phyloP scores from a whole-genome alignment of 306 rosid species.

The Echinosophora koreensis region DNA sequence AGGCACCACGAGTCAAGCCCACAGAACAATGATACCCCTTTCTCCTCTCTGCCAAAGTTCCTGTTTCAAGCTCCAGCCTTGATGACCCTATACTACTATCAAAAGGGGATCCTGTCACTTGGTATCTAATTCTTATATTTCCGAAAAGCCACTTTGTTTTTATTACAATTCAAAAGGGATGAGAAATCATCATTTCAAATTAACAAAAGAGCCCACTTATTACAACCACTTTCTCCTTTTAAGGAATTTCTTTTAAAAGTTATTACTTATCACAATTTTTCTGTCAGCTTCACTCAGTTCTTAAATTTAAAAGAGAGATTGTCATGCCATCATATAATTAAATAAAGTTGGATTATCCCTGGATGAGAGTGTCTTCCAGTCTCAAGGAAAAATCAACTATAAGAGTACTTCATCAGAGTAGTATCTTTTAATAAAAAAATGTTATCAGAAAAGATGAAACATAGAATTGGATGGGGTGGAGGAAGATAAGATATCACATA shows the following conservation, averaged over 20 bases:
- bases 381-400: background rate
- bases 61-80: background rate
- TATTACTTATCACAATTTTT: background rate
- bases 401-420: background rate
- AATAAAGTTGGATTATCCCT: conserved; percentile 4
- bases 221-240: background rate
- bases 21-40: background rate
- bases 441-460: background rate
- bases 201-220: background rate
- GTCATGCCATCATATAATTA: background rate
- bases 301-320: background rate
- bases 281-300: background rate
- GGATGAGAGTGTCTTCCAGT: background rate
- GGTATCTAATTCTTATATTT: background rate
- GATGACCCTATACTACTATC: background rate
- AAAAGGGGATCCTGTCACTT: no score
- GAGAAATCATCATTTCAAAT: background rate
- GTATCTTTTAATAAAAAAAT: background rate
- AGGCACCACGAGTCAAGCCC: no score
- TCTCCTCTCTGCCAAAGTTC: background rate
- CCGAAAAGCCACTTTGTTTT: background rate
- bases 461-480: background rate
- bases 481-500: background rate
- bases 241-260: background rate
- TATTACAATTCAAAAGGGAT: background rate